Evolutionary conservation across 169 alveolate genomes (phyloP), one percentile per base, ranked within the genome.

Genomic region (Plasmodium inui): DNA sequence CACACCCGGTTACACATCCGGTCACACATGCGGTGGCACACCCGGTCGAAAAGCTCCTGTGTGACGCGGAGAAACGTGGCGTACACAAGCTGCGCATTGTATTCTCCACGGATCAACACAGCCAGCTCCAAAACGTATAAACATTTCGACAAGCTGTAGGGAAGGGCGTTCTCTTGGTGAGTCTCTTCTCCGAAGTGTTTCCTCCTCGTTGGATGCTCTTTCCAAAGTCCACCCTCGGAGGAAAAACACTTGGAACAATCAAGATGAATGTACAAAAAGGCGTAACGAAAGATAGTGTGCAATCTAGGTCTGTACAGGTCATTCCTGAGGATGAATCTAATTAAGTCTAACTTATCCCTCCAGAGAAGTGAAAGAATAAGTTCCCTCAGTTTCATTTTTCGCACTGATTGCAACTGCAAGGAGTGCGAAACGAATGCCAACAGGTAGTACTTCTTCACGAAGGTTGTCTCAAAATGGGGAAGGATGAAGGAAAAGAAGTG

Each of bases 81-180:
- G 28, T 71, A 88, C n/a, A 67, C 19, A 32, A 78, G 78, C 46
- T 88, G 55, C 9, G 46, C 17, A 88, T 26, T n/a, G 39, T 10
- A 10, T 17, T 32, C 67, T 19, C 37, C 22, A 14, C 44, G 14
- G 32, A 12, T 17, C 37, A 73, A 50, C 12, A 0, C 37, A 6
- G 82, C 17, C 5, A 88, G 41, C 70, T 88, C 19, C 44, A 88
- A 46, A 17, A 88, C 41, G 26, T 8, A 12, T 2, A 88, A 4
- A 28, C 94, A 88, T 67, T 57, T 88, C 26, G 44, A 41, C 71
- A 88, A 57, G 9, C 81, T 46, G 70, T 61, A 88, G n/a, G 82
- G 84, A 3, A 67, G 39, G 44, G n/a, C 19, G 10, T 14, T 67
- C 74, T 83, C 32, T 10, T 19, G 28, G 73, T 70, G 14, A 22